These are phyloP conservation scores for Solanum piurae DNA, from an alignment of 257 asterid genomes.

Conservation along the genomic window DNA sequence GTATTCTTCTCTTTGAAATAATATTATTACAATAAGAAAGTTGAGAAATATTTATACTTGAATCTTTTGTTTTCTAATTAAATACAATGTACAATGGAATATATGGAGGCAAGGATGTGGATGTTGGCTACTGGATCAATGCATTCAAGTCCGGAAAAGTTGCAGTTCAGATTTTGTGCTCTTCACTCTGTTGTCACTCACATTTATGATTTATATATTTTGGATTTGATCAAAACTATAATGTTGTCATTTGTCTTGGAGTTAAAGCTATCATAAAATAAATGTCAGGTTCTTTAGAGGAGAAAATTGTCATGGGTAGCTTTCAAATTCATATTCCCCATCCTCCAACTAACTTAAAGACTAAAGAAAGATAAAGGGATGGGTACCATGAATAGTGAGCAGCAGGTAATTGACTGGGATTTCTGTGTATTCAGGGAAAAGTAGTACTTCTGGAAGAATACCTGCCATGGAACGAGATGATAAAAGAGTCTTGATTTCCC, in stretches of 20 bases:
- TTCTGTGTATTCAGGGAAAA: slow-evolving; percentile 36
- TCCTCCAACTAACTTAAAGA: background rate
- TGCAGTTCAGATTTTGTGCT: background rate
- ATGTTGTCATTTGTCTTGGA: background rate
- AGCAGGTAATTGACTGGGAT: background rate
- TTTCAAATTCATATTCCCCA: background rate
- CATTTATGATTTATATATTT: background rate
- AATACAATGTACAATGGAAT: background rate
- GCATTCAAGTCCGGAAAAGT: background rate
- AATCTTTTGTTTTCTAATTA: background rate
- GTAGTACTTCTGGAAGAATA: slow-evolving; percentile 20
- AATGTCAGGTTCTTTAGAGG: background rate
- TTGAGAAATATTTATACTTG: background rate
- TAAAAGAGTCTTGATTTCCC: slow-evolving; percentile 21
- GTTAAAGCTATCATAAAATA: background rate
- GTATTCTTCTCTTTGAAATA: background rate
- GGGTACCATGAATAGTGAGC: background rate
- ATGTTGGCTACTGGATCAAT: background rate
- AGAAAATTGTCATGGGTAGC: background rate
- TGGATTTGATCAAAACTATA: background rate
- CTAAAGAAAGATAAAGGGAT: background rate
- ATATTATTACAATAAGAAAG: background rate
- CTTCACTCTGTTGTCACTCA: background rate
- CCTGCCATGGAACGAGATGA: slow-evolving; percentile 28
- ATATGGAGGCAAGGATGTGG: background rate